phyloP scores from a whole-genome alignment of 192 early-diverging fungal genomes.

The Entomortierella chlamydospora region DNA sequence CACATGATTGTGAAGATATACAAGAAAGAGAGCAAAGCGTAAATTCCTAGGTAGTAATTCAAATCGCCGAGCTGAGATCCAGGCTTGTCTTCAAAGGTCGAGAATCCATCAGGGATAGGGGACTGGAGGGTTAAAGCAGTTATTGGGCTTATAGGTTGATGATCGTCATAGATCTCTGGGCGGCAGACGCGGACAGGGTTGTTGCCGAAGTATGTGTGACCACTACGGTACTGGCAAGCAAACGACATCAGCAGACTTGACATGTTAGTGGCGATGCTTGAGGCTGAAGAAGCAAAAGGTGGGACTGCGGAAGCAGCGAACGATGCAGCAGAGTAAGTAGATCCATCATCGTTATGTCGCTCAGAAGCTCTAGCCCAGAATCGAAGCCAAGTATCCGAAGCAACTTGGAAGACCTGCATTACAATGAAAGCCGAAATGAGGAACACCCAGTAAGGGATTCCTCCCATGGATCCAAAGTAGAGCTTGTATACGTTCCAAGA shows the following conservation, averaged over 20 bases:
- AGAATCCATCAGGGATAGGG: conserved; percentile 7
- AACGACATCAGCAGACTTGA: conserved; percentile 48
- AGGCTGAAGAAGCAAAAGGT: conserved; percentile 21
- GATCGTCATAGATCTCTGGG: conserved; percentile 41
- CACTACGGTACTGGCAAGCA: conserved; percentile 51
- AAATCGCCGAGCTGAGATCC: conserved; percentile 20
- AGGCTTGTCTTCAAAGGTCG: conserved; percentile 17
- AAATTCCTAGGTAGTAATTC: conserved; percentile 72
- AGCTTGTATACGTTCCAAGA: conserved; percentile 77
- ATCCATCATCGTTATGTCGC: neutral
- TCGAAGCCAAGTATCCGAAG: conserved; percentile 47
- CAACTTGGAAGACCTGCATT: conserved; percentile 58
- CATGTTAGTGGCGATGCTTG: conserved; percentile 29
- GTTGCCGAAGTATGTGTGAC: conserved; percentile 48
- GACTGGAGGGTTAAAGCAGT: conserved; percentile 23
- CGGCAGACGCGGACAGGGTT: conserved; percentile 42
- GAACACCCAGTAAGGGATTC: conserved; percentile 69
- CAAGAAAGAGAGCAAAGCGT: conserved; percentile 60
- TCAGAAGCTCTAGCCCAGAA: conserved; percentile 47
- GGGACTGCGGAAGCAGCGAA: conserved; percentile 28
- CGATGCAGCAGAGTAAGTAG: conserved; percentile 5
- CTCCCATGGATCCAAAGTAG: conserved; percentile 80
- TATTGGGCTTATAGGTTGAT: conserved; percentile 45
- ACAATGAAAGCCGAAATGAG: conserved; percentile 57
- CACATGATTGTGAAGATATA: conserved; percentile 50